phyloP scores from a whole-genome alignment of 306 rosid genomes.

The Psophocarpus tetragonolobus region DNA sequence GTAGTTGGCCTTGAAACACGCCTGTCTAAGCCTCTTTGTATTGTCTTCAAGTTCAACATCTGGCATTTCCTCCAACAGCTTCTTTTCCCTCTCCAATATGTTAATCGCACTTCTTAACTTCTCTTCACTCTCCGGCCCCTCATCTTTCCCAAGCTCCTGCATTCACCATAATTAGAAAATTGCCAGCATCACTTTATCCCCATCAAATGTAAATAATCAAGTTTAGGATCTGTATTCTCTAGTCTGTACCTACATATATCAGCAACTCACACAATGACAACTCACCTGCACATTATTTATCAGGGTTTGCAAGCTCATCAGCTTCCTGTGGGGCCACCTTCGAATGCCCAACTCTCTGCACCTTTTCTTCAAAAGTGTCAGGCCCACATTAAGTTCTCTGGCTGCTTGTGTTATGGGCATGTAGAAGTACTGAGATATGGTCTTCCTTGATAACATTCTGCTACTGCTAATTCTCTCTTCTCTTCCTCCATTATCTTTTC shows the following conservation, averaged over 20 bases:
- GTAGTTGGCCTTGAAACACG: constrained; percentile 87
- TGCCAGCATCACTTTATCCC: background rate
- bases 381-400: constrained; percentile 69
- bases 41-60: constrained; percentile 60
- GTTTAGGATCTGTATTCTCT: background rate
- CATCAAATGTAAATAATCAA: background rate
- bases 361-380: constrained; percentile 79
- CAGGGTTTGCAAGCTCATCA: constrained; percentile 78
- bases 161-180: background rate
- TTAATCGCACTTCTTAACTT: constrained; percentile 55
- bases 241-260: background rate
- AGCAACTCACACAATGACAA: background rate
- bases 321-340: constrained; percentile 93
- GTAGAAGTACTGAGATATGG: constrained; percentile 60
- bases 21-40: constrained; percentile 83
- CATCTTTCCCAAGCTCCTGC: constrained; percentile 60
- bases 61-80: constrained; percentile 70
- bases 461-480: constrained; percentile 37
- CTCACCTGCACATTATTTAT: constrained; percentile 68
- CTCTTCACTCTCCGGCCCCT: constrained; percentile 43
- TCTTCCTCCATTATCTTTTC: background rate
- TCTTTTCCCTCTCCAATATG: constrained; percentile 73
- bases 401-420: constrained; percentile 92
- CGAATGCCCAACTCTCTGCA: constrained; percentile 81
- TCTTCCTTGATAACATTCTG: constrained; percentile 47